phyloP scores from a whole-genome alignment of 73 alveolate genomes.

The Paramecium octaurelia region DNA sequence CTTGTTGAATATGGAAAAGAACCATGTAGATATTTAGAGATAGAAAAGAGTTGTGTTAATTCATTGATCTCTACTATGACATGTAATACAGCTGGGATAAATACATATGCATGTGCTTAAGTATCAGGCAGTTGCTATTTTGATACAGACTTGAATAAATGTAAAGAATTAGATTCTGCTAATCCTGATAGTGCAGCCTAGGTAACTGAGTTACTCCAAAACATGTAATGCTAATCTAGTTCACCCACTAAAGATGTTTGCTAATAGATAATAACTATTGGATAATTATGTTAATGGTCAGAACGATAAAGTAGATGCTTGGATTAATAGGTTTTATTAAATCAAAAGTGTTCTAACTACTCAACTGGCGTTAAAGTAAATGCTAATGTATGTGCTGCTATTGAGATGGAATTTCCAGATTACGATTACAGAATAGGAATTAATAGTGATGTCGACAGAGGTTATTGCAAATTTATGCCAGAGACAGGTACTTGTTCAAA shows the following conservation, averaged over 20 bases:
- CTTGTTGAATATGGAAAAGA: background rate
- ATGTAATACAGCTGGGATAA: background rate
- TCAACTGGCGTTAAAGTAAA: background rate
- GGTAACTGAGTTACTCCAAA: background rate
- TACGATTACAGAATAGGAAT: background rate
- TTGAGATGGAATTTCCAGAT: slow-evolving; percentile 29
- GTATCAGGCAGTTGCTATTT: background rate
- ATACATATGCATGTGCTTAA: background rate
- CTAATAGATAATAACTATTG: background rate
- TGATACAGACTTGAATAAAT: background rate
- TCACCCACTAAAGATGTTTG: background rate
- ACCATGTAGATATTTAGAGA: background rate
- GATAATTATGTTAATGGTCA: slow-evolving; percentile 6
- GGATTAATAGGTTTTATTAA: background rate
- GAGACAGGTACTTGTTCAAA: background rate
- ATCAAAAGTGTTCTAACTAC: background rate
- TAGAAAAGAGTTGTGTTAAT: background rate
- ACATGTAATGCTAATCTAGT: background rate
- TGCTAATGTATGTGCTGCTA: slow-evolving; percentile 16
- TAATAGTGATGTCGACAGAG: background rate
- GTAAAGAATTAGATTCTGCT: background rate
- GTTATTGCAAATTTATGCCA: background rate
- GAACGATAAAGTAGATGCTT: background rate
- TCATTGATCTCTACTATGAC: background rate
- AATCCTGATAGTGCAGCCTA: background rate